Base-by-base conservation (phyloP, 2,329 filamentous ascomycete species). In the Huntiella decipiens region DNA sequence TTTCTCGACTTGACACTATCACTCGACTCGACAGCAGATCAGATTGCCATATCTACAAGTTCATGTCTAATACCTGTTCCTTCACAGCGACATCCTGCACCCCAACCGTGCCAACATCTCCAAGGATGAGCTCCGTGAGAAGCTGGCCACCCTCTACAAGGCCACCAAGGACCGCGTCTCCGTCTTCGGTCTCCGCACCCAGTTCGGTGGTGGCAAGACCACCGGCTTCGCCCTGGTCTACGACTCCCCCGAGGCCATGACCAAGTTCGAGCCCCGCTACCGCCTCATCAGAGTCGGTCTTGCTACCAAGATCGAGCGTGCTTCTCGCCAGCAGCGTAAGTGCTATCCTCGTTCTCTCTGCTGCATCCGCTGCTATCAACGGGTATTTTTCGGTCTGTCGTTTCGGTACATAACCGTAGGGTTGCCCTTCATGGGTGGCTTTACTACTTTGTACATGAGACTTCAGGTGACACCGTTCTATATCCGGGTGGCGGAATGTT, bases 231-330 rank as follows among this genome's bases (percentile, higher is more conserved):
- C 86, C 57, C 85, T 96, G 62, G 76, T 98, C 73, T 98, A 98
- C 79, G 91, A 98, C 71, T 93, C 84, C 57, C 73, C 78, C 64
- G 91, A 98, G 77, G 85, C 87, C 61, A 80, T 98, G 80, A 95
- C 95, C 84, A 96, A 96, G 73, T 98, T 96, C 70, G 91, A 98
- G 79, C 91, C 91, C 61, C 81, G 82, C 71, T 95, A 95, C 82
- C 81, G 91, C 69, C 79, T 95, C 59, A 77, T 98, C 67, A 79
- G 91, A 58, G 84, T 94, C 64, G 91, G 88, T 64, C 74, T 84
- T 59, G 88, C 85, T 62, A 75, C 68, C 67, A 96, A 96, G 84
- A 75, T 85, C 67, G 91, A 98, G 82, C 88, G 87, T 74, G 78
- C 91, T 61, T 85, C 79, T 74, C 83, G 91, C 79, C 91, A 98